phyloP scores from a whole-genome alignment of 805 yeast genomes.

The Yarrowia alimentaria region DNA sequence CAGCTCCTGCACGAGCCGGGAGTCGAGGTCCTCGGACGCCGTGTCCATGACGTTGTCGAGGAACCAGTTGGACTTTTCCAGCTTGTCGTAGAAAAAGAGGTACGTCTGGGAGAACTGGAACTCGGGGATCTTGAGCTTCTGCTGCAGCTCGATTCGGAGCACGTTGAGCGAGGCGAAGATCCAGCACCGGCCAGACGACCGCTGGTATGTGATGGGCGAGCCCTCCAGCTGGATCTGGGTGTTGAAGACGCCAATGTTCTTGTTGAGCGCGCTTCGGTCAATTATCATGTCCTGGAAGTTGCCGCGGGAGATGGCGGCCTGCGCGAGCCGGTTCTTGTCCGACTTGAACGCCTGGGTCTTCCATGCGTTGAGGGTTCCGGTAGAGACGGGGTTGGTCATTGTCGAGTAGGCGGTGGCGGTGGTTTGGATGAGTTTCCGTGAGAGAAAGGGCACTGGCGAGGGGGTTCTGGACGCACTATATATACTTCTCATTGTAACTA shows the following conservation, averaged over 20 bases:
- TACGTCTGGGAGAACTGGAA: constrained; percentile 78
- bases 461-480: constrained; percentile 11
- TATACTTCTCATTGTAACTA: constrained; percentile 23
- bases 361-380: constrained; percentile 46
- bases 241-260: constrained; percentile 43
- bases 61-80: constrained; percentile 80
- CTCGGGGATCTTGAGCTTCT: constrained; percentile 59
- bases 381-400: constrained; percentile 41
- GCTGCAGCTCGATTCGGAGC: constrained; percentile 61
- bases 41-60: constrained; percentile 75
- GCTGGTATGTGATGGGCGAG: constrained; percentile 69
- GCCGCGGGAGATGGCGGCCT: constrained; percentile 52
- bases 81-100: constrained; percentile 78
- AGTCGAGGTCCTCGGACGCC: constrained; percentile 60
- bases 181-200: constrained; percentile 83
- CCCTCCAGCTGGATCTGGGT: constrained; percentile 50
- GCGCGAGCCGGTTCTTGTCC: constrained; percentile 54
- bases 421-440: constrained; percentile 3
- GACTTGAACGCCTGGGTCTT: constrained; percentile 46
- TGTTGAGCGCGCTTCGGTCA: constrained; percentile 29
- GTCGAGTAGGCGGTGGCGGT: constrained; percentile 2
- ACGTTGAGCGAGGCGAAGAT: constrained; percentile 79
- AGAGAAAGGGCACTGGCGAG: neutral
- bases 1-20: constrained; percentile 66
- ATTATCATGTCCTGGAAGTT: constrained; percentile 46